These are phyloP conservation scores for Emergomyces pasteurianus DNA, from an alignment of 2,329 filamentous ascomycete genomes.

Conservation along the genomic window DNA sequence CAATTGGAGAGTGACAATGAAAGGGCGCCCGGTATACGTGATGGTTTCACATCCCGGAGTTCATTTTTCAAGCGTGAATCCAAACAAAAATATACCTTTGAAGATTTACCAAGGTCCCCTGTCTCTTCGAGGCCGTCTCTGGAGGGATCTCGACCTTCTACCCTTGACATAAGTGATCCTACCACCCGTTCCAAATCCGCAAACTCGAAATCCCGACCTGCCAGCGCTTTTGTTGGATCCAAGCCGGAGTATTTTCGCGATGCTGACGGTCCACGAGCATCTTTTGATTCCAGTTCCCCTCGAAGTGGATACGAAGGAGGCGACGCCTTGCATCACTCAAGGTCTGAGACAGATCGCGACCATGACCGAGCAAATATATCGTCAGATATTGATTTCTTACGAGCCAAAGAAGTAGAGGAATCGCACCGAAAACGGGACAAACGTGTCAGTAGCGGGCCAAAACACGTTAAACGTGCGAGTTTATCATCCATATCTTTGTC, in stretches of 20 bases:
- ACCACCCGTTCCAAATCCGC: constrained; percentile 50
- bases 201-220: constrained; percentile 57
- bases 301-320: constrained; percentile 26
- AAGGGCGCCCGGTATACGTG: constrained; percentile 3
- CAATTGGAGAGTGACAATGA: constrained; percentile 24
- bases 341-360: constrained; percentile 24
- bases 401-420: constrained; percentile 57
- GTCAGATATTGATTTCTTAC: constrained; percentile 73
- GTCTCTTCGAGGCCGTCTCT: constrained; percentile 55
- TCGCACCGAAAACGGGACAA: constrained; percentile 46
- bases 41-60: constrained; percentile 1
- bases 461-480: constrained; percentile 60
- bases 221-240: constrained; percentile 72
- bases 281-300: constrained; percentile 19
- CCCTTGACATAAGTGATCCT: constrained; percentile 46
- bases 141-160: constrained; percentile 54
- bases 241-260: constrained; percentile 75
- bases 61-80: constrained; percentile 14
- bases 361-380: constrained; percentile 46
- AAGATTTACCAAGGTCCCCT: constrained; percentile 42
- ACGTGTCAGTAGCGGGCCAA: constrained; percentile 45
- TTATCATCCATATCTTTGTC: constrained; percentile 56
- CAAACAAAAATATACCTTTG: constrained; percentile 39
- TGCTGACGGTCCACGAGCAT: constrained; percentile 47
- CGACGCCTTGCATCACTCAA: constrained; percentile 22